Percentiles rank a stretch among this genome's conserved stretches.
Evolutionary conservation across 257 asterid species (phyloP).

Genomic region (Solanum chilense): DNA sequence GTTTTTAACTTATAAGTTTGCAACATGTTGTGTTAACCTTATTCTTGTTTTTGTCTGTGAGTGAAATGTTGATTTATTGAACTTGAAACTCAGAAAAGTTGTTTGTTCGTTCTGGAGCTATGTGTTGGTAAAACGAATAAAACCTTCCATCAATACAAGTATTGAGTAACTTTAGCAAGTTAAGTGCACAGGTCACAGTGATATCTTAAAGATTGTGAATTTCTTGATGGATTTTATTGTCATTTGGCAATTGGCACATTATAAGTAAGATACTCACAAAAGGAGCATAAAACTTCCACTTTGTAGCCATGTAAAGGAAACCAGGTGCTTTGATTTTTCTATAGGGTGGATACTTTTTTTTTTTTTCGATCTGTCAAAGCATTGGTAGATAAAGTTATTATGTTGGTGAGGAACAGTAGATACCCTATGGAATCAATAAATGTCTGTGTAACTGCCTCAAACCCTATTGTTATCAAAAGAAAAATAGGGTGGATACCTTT

Average conservation of each 20-base stretch:
- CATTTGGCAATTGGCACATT: neutral
- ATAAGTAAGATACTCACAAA: neutral
- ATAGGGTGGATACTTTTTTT: neutral
- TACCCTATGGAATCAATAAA: neutral
- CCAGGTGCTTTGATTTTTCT: neutral
- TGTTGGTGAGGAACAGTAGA: neutral
- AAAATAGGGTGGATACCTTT: neutral
- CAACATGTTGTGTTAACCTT: neutral
- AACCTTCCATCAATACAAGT: neutral
- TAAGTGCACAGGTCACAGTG: neutral
- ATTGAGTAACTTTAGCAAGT: neutral
- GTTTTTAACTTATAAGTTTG: neutral
- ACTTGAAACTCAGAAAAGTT: neutral
- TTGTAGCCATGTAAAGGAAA: neutral
- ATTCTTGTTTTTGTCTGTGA: neutral
- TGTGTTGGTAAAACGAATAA: neutral
- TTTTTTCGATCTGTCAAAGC: neutral
- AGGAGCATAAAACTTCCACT: neutral
- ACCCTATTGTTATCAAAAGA: neutral
- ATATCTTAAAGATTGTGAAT: neutral
- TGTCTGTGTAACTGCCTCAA: neutral
- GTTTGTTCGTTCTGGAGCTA: neutral
- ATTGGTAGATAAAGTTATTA: neutral
- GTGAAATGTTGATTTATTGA: neutral
- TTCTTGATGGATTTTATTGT: neutral